Percentiles rank a stretch among this genome's conserved stretches.
phyloP scores from a whole-genome alignment of 2,329 filamentous ascomycete genomes.

The Lachnellula occidentalis region DNA sequence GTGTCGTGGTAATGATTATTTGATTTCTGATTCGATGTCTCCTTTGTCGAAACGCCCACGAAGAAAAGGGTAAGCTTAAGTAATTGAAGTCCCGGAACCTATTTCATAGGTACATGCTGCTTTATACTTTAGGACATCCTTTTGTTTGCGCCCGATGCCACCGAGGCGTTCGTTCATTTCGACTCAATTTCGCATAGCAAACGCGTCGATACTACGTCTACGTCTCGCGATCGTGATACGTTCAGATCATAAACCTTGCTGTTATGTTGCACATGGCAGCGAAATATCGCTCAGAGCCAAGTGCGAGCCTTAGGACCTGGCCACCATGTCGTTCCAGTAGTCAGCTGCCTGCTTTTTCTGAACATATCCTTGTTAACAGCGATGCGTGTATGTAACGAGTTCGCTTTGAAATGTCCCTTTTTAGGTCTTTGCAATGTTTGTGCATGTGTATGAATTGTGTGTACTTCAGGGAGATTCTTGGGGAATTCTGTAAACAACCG shows the following conservation, averaged over 20 bases:
- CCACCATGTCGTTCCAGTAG: too few species aligned
- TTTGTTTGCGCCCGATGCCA: not conserved
- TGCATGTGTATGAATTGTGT: too few species aligned
- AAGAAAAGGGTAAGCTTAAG: not conserved
- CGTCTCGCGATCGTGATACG: not conserved
- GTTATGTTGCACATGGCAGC: not conserved
- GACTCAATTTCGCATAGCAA: not conserved
- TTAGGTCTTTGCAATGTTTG: too few species aligned
- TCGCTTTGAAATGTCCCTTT: too few species aligned
- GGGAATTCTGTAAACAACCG: too few species aligned
- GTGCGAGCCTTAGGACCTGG: too few species aligned
- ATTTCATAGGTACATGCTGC: not conserved
- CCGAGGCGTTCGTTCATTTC: not conserved
- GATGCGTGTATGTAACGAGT: too few species aligned
- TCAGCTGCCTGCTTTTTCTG: too few species aligned
- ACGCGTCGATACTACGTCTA: not conserved
- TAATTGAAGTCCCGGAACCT: not conserved
- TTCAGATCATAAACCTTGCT: not conserved
- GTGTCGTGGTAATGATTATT: not conserved
- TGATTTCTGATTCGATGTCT: not conserved
- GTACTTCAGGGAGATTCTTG: too few species aligned
- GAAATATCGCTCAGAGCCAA: not conserved
- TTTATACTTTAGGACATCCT: not conserved
- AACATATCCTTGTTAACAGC: too few species aligned
- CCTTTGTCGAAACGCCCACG: not conserved